Evolutionary conservation across 1,139 yeast species (phyloP), one percentile per base, ranked within the genome.

Genomic region (Yamadazyma jaroonii): DNA sequence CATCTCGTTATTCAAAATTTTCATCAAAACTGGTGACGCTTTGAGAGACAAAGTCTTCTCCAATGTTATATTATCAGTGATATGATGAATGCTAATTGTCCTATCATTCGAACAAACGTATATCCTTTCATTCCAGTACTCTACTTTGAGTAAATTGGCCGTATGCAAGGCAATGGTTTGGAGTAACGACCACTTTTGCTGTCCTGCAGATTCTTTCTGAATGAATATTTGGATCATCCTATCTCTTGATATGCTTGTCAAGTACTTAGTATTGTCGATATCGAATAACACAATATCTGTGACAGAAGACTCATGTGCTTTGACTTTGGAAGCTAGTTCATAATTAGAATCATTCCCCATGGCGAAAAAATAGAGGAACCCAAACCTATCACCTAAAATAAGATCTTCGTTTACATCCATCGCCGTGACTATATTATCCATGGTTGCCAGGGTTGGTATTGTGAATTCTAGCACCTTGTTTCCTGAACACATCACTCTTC

Each of bases 101-200:
- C 86, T 57, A 51, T 81, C 87, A 1, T 79, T 64, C 0, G 87
- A 79, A 36, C 82, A 69, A 0, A 78, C 79, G 39, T 64, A 69
- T 1, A 81, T 51, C 32, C 56, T 59, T 2, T 53, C 52, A 3
- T 65, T 54, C 22, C 52, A 47, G 31, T 62, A 56, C 8, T 52
- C 44, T 2, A 76, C 53, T 25, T 68, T 63, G 7, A 71, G 40
- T 10, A 81, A 54, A 46, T 76, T 79, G 0, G 81, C 84, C 38
- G 74, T 77, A 49, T 81, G 87, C 3, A 71, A 58, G 0, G 77
- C 73, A 15, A 80, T 52, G 0, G 88, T 81, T 49, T 79, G 84
- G 25, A 71, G 54, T 6, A 81, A 54, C 8, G 64, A 67, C 85
- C 85, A 81, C 2, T 45, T 41, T 9, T 45, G 45, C 1, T 45